A percentile compares a stretch with the other conserved stretches of the same genome.
Conservation (phyloP, 192 early-diverging fungal genomes). For the Cetraspora pellucida region DNA sequence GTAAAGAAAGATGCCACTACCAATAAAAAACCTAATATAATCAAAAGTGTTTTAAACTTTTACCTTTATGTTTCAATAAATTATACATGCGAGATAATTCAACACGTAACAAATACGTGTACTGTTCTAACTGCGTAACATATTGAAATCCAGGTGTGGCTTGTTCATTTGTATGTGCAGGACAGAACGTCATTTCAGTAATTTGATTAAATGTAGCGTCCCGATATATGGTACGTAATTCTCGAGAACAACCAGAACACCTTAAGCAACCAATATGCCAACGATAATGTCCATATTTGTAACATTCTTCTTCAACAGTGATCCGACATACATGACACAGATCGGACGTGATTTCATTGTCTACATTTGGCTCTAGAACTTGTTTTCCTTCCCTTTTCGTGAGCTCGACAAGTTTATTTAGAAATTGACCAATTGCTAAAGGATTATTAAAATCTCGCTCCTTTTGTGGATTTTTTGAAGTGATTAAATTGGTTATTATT, state of each 20-base stretch:
- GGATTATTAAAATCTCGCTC: conserved; percentile 60
- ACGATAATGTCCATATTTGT: conserved; percentile 65
- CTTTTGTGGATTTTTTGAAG: conserved; percentile 38
- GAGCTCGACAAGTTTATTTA: conserved; percentile 77
- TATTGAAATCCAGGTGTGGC: conserved; percentile 58
- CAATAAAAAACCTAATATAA: too few species aligned
- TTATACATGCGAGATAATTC: conserved; percentile 81
- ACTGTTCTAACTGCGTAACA: conserved; percentile 89
- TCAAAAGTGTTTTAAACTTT: background rate
- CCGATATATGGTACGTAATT: conserved; percentile 46
- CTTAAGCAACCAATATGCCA: conserved; percentile 86
- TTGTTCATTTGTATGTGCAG: conserved; percentile 52
- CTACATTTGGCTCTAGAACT: conserved; percentile 39
- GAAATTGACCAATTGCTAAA: conserved; percentile 63
- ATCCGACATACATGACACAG: conserved; percentile 76
- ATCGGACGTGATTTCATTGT: conserved; percentile 73
- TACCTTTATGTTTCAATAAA: conserved; percentile 63
- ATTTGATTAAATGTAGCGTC: conserved; percentile 56
- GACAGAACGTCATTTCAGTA: conserved; percentile 52
- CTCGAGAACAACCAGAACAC: conserved; percentile 70
- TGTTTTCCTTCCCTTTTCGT: conserved; percentile 52
- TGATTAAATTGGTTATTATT: background rate
- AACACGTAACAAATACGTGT: conserved; percentile 83
- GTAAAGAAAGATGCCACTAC: background rate
- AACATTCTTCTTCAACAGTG: conserved; percentile 88